phyloP scores from a whole-genome alignment of 352 stramenopile genomes.

The Phytophthora vignae region DNA sequence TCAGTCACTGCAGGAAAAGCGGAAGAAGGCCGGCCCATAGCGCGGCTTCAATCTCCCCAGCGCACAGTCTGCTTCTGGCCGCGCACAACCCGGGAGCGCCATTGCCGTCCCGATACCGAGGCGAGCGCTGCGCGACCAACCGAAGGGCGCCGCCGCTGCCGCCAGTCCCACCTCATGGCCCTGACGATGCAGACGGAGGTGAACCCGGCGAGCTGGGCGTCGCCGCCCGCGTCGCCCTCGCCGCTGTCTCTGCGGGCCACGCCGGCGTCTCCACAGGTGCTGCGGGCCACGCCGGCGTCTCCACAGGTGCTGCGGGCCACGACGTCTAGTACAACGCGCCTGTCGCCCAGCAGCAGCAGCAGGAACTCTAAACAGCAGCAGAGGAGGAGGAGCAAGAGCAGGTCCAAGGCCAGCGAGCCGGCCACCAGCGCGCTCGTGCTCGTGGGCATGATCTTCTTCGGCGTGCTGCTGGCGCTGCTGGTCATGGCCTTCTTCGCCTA shows the following conservation, averaged over 20 bases:
- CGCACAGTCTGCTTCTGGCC: not conserved
- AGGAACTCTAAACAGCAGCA: not conserved
- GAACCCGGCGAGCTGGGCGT: constrained; percentile 31
- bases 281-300: too few species aligned
- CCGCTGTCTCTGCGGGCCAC: constrained; percentile 33
- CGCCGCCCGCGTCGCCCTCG: too few species aligned
- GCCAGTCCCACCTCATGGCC: constrained; percentile 27
- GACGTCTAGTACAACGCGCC: not conserved
- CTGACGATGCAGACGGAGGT: constrained; percentile 45
- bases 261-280: constrained; percentile 19
- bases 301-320: not conserved
- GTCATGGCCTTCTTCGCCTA: constrained; percentile 88
- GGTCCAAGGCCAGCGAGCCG: constrained; percentile 46
- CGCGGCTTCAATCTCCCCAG: not conserved
- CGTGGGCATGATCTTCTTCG: constrained; percentile 73
- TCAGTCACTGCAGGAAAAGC: not conserved
- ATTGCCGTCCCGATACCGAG: not conserved
- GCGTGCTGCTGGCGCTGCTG: constrained; percentile 66
- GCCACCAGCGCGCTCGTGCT: constrained; percentile 73
- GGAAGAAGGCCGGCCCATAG: not conserved
- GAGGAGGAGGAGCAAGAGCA: not conserved
- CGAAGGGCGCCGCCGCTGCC: not conserved
- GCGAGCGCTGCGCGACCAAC: not conserved
- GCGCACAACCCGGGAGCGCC: not conserved
- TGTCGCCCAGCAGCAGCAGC: constrained; percentile 4